These are phyloP conservation scores for Fagus sylvatica DNA, from an alignment of 306 rosid genomes.

Conservation along the genomic window DNA sequence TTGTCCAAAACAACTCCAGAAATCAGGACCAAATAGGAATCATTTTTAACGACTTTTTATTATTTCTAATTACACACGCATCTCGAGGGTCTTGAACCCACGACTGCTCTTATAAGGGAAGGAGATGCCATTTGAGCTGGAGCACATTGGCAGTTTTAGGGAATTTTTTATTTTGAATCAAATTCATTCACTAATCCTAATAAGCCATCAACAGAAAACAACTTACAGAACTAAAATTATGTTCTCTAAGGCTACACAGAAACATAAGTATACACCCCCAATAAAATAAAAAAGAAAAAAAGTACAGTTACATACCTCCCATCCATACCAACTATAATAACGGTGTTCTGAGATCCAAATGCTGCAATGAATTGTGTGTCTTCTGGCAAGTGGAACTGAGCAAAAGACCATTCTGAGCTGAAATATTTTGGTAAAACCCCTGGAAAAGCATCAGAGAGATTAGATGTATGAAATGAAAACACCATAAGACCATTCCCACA, in stretches of 20 bases:
- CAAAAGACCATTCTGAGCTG: slow-evolving; percentile 99
- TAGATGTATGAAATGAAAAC: slow-evolving; percentile 2
- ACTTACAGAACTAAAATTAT: background rate
- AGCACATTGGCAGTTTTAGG: too few species aligned
- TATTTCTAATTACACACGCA: too few species aligned
- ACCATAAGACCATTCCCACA: background rate
- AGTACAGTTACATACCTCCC: slow-evolving; percentile 62
- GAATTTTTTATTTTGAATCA: background rate
- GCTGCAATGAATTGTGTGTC: slow-evolving; percentile 72
- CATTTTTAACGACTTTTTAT: background rate
- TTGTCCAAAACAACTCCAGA: background rate
- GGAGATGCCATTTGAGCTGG: too few species aligned
- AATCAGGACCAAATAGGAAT: background rate
- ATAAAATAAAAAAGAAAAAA: background rate
- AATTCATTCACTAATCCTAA: background rate
- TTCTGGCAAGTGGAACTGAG: slow-evolving; percentile 81
- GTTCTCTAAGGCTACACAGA: background rate
- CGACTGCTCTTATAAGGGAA: too few species aligned
- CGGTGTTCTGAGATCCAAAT: slow-evolving; percentile 76
- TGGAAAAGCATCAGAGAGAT: slow-evolving; percentile 25
- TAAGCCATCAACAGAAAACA: background rate
- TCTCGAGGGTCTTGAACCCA: too few species aligned
- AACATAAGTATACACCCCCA: background rate
- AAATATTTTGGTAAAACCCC: slow-evolving; percentile 95
- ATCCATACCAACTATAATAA: slow-evolving; percentile 76